Conservation (phyloP, 208 protist species). For the Wallacemonas sp. region DNA sequence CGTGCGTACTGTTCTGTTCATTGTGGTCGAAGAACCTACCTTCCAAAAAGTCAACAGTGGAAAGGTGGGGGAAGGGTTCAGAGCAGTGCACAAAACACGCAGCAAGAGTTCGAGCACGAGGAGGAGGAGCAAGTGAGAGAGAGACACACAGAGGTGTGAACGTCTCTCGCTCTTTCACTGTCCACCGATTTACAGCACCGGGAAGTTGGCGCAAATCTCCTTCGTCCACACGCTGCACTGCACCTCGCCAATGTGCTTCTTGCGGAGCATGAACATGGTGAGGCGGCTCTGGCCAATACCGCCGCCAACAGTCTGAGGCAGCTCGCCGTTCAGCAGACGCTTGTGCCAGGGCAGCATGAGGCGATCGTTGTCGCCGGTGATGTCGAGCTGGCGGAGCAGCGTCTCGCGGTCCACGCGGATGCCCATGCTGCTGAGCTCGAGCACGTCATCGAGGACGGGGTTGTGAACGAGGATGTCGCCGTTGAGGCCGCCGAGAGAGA, state of each 20-base stretch:
- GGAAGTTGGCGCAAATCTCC: slow-evolving; percentile 35
- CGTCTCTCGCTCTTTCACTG: too few relatives aligned
- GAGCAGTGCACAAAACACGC: too few relatives aligned
- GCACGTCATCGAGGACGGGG: slow-evolving; percentile 70
- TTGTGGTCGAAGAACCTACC: too few relatives aligned
- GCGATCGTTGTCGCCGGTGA: slow-evolving; percentile 65
- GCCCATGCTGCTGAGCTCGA: slow-evolving; percentile 93
- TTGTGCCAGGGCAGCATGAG: slow-evolving; percentile 77
- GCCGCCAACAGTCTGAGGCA: slow-evolving; percentile 87
- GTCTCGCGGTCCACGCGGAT: slow-evolving; percentile 88
- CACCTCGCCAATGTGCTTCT: slow-evolving; percentile 92
- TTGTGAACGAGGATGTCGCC: slow-evolving; percentile 92
- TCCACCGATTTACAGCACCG: slow-evolving; percentile 40
- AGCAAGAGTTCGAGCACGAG: too few relatives aligned
- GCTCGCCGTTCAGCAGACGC: slow-evolving; percentile 64
- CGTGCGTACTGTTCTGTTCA: too few relatives aligned
- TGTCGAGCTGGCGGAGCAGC: slow-evolving; percentile 72
- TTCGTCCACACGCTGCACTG: slow-evolving; percentile 86
- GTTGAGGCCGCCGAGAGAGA: slow-evolving; percentile 80
- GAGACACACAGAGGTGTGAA: too few relatives aligned
- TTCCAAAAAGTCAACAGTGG: too few relatives aligned
- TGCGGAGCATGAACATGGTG: slow-evolving; percentile 88
- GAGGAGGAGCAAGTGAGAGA: too few relatives aligned
- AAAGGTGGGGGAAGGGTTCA: too few relatives aligned
- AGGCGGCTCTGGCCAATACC: slow-evolving; percentile 88